Conservation (phyloP, 345 rosid species). For the Carallia pectinifolia region DNA sequence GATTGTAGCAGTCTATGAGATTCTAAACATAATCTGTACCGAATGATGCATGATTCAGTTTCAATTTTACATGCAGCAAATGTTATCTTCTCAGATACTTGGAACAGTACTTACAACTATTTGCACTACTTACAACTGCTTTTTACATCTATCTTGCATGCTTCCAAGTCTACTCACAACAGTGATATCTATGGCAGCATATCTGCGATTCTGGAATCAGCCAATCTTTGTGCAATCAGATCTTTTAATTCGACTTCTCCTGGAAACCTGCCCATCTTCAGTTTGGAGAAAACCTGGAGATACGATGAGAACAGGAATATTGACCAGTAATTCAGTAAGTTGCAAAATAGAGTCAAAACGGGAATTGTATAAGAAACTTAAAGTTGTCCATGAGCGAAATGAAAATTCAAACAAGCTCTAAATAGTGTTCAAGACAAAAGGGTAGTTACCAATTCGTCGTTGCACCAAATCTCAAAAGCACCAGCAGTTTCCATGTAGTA, state of each 20-base stretch:
- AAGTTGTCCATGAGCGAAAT: not conserved
- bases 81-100: not conserved
- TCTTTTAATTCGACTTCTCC: constrained; percentile 87
- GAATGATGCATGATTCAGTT: not conserved
- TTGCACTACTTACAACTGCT: not conserved
- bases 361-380: too few species aligned
- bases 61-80: not conserved
- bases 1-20: too few species aligned
- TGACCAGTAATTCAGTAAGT: too few species aligned
- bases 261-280: constrained; percentile 77
- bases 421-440: not conserved
- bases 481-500: constrained; percentile 85
- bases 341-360: too few species aligned
- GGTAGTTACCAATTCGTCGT: constrained; percentile 59
- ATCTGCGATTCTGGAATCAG: constrained; percentile 33
- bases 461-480: constrained; percentile 82
- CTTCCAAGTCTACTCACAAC: too few species aligned
- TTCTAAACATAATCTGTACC: too few species aligned
- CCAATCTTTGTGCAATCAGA: constrained; percentile 47
- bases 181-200: not conserved
- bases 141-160: too few species aligned
- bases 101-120: not conserved
- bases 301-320: too few species aligned
- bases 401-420: not conserved
- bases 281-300: constrained; percentile 71